A percentile compares a stretch with the other conserved stretches of the same genome.
These are phyloP conservation scores for Fraxinus quadrangulata DNA, from an alignment of 257 asterid species.

Conservation along the genomic window DNA sequence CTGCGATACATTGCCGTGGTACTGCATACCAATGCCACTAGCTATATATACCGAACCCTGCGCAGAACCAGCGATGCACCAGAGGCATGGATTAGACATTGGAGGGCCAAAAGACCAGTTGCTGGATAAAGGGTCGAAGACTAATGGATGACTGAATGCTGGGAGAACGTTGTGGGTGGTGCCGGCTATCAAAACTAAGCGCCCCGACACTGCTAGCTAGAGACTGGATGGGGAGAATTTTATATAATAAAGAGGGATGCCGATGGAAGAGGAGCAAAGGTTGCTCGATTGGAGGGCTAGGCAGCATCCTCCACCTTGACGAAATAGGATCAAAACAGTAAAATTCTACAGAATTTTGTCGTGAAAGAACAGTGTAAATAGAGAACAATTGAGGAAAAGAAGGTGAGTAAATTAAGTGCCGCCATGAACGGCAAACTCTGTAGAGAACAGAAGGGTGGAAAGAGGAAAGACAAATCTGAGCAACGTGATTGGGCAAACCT, in stretches of 20 bases:
- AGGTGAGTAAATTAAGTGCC: constrained; percentile 56
- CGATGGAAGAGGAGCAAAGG: constrained; percentile 44
- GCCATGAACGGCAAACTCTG: constrained; percentile 60
- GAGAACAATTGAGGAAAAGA: constrained; percentile 54
- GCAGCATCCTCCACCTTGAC: constrained; percentile 54
- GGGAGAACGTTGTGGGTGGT: constrained; percentile 57
- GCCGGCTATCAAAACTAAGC: constrained; percentile 50
- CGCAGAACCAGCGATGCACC: constrained; percentile 61
- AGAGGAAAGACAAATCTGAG: constrained; percentile 51
- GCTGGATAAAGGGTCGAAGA: constrained; percentile 50
- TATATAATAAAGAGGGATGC: constrained; percentile 60
- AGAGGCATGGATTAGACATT: constrained; percentile 53
- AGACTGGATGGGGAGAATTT: constrained; percentile 67
- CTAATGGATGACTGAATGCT: constrained; percentile 51
- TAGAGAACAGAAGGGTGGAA: constrained; percentile 57
- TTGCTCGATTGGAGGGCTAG: constrained; percentile 44
- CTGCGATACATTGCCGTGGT: constrained; percentile 50
- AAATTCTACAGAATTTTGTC: constrained; percentile 39
- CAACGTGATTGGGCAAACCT: constrained; percentile 68
- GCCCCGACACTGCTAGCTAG: constrained; percentile 41
- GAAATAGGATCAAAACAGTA: constrained; percentile 65
- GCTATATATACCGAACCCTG: constrained; percentile 46
- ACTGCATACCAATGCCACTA: constrained; percentile 55
- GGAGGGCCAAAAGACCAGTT: constrained; percentile 67
- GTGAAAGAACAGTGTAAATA: constrained; percentile 50